A percentile compares a stretch with the other conserved stretches of the same genome.
phyloP scores from a whole-genome alignment of 1,284 basidiomycete species.

The Flammula alnicola region DNA sequence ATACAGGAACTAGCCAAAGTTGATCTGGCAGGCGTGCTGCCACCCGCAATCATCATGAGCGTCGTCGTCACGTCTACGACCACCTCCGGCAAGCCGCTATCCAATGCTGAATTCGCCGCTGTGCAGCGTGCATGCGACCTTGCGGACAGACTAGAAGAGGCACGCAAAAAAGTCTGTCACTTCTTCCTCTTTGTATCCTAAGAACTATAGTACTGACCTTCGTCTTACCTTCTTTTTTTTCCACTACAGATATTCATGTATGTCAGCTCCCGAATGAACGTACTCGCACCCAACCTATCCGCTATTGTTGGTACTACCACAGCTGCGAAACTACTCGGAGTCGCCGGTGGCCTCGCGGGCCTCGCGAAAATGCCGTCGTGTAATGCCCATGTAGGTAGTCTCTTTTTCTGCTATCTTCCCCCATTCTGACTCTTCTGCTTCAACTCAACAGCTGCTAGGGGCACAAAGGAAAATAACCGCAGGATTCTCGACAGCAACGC shows the following conservation, averaged over 20 bases:
- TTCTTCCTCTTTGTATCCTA: conserved; percentile 23
- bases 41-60: conserved; percentile 94
- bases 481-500: conserved; percentile 81
- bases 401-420: neutral
- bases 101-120: conserved; percentile 76
- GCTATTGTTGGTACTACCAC: conserved; percentile 98
- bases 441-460: conserved; percentile 76
- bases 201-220: conserved; percentile 1
- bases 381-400: conserved; percentile 83
- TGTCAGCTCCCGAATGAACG: conserved; percentile 98
- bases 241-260: conserved; percentile 87
- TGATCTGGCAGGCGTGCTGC: conserved; percentile 79
- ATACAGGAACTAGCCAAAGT: conserved; percentile 82
- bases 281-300: conserved; percentile 97
- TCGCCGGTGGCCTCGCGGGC: conserved; percentile 91
- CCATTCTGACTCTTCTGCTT: conserved; percentile 31
- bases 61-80: conserved; percentile 96
- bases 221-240: conserved; percentile 1
- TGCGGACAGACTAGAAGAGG: conserved; percentile 86
- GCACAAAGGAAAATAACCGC: conserved; percentile 90
- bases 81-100: conserved; percentile 78
- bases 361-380: conserved; percentile 95
- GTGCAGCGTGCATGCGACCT: conserved; percentile 88
- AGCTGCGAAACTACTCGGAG: conserved; percentile 97
- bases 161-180: conserved; percentile 75